Evolutionary conservation across 2,329 filamentous ascomycete species (phyloP).

Genomic region (Exophiala dermatitidis): DNA sequence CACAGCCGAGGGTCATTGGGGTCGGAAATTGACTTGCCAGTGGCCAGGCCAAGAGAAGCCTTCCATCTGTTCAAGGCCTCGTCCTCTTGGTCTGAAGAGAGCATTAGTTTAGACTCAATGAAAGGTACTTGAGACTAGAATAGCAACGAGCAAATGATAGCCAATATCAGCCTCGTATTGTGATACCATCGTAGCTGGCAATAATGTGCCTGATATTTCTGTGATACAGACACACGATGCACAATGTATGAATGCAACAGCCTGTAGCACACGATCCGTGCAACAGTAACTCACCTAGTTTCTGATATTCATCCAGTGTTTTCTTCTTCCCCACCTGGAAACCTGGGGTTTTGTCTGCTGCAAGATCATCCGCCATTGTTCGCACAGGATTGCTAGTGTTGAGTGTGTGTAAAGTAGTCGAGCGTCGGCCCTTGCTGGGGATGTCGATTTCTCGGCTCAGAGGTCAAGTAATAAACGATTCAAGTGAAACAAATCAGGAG

Average conservation of each 20-base stretch:
- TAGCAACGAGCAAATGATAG: no score
- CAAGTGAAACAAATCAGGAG: background rate
- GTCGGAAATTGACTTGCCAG: slow-evolving; percentile 64
- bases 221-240: no score
- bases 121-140: background rate
- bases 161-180: no score
- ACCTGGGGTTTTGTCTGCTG: slow-evolving; percentile 81
- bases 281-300: slow-evolving; percentile 65
- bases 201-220: no score
- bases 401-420: no score
- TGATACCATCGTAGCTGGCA: no score
- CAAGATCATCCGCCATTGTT: slow-evolving; percentile 70
- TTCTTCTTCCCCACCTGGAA: slow-evolving; percentile 99
- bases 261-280: background rate
- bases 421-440: no score
- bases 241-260: background rate
- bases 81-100: slow-evolving; percentile 58
- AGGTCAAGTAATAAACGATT: background rate
- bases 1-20: slow-evolving; percentile 79
- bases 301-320: slow-evolving; percentile 86
- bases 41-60: slow-evolving; percentile 78
- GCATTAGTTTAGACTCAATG: background rate
- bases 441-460: no score
- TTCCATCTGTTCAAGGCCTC: slow-evolving; percentile 98
- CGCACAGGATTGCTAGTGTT: background rate